Evolutionary conservation across 2,329 filamentous ascomycete genomes (phyloP).

Genomic region (Penicillium sp.): DNA sequence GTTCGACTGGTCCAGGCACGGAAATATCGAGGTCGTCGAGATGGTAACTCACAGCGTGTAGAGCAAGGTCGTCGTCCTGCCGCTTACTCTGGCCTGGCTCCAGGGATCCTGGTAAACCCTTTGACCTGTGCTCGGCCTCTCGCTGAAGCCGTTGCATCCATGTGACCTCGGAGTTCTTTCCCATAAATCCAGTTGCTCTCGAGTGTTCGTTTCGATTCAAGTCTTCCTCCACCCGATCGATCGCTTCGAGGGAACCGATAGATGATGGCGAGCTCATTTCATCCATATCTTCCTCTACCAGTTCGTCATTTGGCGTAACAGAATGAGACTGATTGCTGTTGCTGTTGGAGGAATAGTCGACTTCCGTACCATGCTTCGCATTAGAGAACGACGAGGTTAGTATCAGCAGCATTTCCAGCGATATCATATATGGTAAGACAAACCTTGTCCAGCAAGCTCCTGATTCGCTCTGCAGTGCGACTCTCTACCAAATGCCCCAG

Average conservation of each 20-base stretch:
- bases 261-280: slow-evolving; percentile 37
- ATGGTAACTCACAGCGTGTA: slow-evolving; percentile 46
- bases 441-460: slow-evolving; percentile 44
- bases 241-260: slow-evolving; percentile 49
- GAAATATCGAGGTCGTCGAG: slow-evolving; percentile 50
- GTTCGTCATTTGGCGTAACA: slow-evolving; percentile 36
- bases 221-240: slow-evolving; percentile 52
- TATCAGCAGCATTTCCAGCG: background rate
- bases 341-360: slow-evolving; percentile 28
- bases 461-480: slow-evolving; percentile 42
- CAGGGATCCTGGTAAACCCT: slow-evolving; percentile 33
- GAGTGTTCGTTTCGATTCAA: slow-evolving; percentile 43
- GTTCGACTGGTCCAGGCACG: slow-evolving; percentile 45
- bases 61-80: slow-evolving; percentile 37
- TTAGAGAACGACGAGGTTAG: slow-evolving; percentile 12
- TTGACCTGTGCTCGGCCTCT: slow-evolving; percentile 42
- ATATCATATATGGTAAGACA: slow-evolving; percentile 1
- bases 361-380: slow-evolving; percentile 30
- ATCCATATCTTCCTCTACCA: slow-evolving; percentile 27
- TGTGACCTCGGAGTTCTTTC: slow-evolving; percentile 52
- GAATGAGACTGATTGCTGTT: slow-evolving; percentile 35
- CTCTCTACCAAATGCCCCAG: slow-evolving; percentile 40
- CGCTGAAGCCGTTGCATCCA: slow-evolving; percentile 50
- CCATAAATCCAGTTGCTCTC: slow-evolving; percentile 49
- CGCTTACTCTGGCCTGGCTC: slow-evolving; percentile 30